Evolutionary conservation across 257 asterid species (phyloP).

Genomic region (Leonotis leonurus): DNA sequence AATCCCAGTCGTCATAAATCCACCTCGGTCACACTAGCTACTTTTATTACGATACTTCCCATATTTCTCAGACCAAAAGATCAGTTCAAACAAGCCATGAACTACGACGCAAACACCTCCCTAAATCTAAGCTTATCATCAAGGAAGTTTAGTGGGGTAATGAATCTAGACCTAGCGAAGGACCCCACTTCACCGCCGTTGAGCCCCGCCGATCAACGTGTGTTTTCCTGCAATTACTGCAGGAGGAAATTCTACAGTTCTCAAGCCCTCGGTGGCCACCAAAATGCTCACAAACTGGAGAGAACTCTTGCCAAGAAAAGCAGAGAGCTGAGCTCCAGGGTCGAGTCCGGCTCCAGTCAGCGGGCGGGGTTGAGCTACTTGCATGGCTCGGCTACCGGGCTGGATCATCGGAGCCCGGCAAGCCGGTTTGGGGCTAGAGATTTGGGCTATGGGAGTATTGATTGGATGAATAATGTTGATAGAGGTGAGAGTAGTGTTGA

Average conservation of each 20-base stretch:
- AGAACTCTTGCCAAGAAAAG: constrained; percentile 75
- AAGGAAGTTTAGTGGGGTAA: constrained; percentile 17
- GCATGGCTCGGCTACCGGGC: too few species aligned
- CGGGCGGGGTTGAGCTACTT: neutral
- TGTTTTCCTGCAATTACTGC: constrained; percentile 78
- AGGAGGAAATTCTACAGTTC: constrained; percentile 71
- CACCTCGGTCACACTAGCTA: neutral
- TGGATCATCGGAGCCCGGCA: too few species aligned
- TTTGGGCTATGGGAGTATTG: constrained; percentile 18
- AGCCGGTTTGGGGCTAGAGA: constrained; percentile 29
- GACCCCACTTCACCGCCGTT: constrained; percentile 38
- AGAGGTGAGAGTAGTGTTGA: constrained; percentile 13
- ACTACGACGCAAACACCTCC: constrained; percentile 41
- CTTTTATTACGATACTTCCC: too few species aligned
- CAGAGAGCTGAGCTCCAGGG: constrained; percentile 40
- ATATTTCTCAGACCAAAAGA: too few species aligned
- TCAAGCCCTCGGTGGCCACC: constrained; percentile 90
- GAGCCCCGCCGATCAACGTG: constrained; percentile 43
- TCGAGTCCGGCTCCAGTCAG: constrained; percentile 21
- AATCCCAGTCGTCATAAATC: neutral
- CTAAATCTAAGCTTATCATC: constrained; percentile 38
- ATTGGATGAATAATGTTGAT: constrained; percentile 16
- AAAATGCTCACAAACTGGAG: constrained; percentile 86
- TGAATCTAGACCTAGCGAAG: constrained; percentile 33
- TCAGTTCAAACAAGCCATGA: constrained; percentile 22